Conservation (phyloP, 2,329 filamentous ascomycete genomes). For the Periconia digitata region DNA sequence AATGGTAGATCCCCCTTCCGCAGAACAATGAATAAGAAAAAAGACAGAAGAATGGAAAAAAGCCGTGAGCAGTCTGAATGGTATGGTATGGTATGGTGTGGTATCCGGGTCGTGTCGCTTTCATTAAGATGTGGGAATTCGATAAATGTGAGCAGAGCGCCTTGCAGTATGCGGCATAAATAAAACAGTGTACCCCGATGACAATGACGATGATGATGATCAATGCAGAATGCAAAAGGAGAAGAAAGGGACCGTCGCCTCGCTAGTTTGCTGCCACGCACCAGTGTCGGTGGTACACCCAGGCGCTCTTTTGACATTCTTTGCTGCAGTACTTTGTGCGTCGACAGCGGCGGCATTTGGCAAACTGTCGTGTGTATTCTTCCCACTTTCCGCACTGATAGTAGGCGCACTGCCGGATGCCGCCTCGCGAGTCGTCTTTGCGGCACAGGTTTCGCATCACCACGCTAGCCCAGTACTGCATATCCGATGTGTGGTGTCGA, state of each 20-base stretch:
- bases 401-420: slow-evolving; percentile 95
- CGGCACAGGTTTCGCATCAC: slow-evolving; percentile 98
- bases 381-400: slow-evolving; percentile 99
- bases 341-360: slow-evolving; percentile 93
- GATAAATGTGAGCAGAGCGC: slow-evolving; percentile 41
- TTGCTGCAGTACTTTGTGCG: slow-evolving; percentile 99
- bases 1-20: not conserved
- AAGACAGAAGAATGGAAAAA: slow-evolving; percentile 16
- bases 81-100: slow-evolving; percentile 21
- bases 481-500: slow-evolving; percentile 89
- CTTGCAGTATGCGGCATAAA: slow-evolving; percentile 46
- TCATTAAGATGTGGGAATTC: slow-evolving; percentile 42
- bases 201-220: slow-evolving; percentile 23
- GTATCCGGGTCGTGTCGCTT: slow-evolving; percentile 42
- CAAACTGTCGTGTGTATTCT: slow-evolving; percentile 93
- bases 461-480: slow-evolving; percentile 99
- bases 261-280: slow-evolving; percentile 71
- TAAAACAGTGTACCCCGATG: slow-evolving; percentile 31
- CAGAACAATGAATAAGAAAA: not conserved
- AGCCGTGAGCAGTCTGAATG: slow-evolving; percentile 29
- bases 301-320: slow-evolving; percentile 98
- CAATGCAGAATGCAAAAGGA: slow-evolving; percentile 14
- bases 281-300: slow-evolving; percentile 98
- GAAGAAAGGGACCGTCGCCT: slow-evolving; percentile 21
- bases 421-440: slow-evolving; percentile 92